phyloP scores from a whole-genome alignment of 148 eudicot species.

The Rhododendron williamsianum region DNA sequence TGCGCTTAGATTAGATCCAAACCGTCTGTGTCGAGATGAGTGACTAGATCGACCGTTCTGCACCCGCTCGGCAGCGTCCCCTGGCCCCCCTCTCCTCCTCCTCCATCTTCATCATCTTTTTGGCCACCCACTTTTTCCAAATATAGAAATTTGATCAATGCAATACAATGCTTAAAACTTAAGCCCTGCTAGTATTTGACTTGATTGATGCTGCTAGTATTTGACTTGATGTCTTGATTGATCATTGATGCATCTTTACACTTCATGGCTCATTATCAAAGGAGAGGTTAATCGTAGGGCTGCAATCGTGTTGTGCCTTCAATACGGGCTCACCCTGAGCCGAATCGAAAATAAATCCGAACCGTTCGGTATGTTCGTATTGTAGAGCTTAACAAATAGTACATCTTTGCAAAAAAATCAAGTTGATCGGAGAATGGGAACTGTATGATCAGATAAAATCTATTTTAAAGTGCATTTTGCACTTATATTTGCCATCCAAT shows the following conservation, averaged over 20 bases:
- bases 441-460: background rate
- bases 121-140: background rate
- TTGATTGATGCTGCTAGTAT: background rate
- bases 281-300: background rate
- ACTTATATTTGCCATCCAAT: background rate
- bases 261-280: background rate
- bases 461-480: background rate
- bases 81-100: background rate
- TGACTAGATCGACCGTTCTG: no score
- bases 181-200: background rate
- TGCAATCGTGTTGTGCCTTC: background rate
- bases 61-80: no score
- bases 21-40: no score
- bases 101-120: background rate
- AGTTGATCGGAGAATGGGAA: background rate
- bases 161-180: background rate
- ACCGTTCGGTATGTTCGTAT: background rate
- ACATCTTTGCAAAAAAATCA: background rate
- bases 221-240: background rate
- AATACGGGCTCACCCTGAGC: background rate
- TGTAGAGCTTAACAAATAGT: background rate
- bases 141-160: background rate
- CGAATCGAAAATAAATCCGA: background rate
- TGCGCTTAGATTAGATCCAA: no score
- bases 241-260: background rate